phyloP scores from a whole-genome alignment of 2,329 filamentous ascomycete species.

The Cladosporium sp. region DNA sequence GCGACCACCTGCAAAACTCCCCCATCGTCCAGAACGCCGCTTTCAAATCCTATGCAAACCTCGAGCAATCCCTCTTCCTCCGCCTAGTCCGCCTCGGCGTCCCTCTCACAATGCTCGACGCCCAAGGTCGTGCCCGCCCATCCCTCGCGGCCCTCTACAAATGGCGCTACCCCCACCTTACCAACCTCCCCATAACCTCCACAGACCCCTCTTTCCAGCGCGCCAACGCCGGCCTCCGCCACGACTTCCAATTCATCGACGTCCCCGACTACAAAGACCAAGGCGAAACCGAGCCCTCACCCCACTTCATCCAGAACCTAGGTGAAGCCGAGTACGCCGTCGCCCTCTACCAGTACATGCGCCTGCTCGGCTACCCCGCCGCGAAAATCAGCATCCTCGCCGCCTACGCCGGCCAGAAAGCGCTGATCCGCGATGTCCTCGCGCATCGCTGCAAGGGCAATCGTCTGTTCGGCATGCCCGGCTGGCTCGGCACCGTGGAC shows the following conservation, averaged over 20 bases:
- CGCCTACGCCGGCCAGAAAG: conserved; percentile 89
- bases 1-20: conserved; percentile 95
- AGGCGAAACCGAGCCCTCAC: conserved; percentile 85
- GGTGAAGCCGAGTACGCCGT: conserved; percentile 97
- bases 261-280: conserved; percentile 88
- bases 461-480: conserved; percentile 82
- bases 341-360: conserved; percentile 96
- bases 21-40: conserved; percentile 93
- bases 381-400: conserved; percentile 82
- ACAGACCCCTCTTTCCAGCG: conserved; percentile 68
- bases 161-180: conserved; percentile 84
- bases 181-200: conserved; percentile 75
- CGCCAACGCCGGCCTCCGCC: conserved; percentile 89
- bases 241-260: conserved; percentile 95
- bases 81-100: conserved; percentile 87
- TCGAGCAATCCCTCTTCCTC: conserved; percentile 94
- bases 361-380: conserved; percentile 87
- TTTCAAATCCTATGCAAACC: conserved; percentile 90
- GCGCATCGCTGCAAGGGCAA: conserved; percentile 80
- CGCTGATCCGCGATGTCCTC: conserved; percentile 84
- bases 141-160: conserved; percentile 86
- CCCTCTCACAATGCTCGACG: conserved; percentile 85
- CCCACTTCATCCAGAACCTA: conserved; percentile 94
- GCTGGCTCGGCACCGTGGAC: conserved; percentile 90
- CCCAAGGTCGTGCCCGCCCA: conserved; percentile 87